Conservation (phyloP, 2,329 filamentous ascomycete species). For the Annulohypoxylon truncatum region DNA sequence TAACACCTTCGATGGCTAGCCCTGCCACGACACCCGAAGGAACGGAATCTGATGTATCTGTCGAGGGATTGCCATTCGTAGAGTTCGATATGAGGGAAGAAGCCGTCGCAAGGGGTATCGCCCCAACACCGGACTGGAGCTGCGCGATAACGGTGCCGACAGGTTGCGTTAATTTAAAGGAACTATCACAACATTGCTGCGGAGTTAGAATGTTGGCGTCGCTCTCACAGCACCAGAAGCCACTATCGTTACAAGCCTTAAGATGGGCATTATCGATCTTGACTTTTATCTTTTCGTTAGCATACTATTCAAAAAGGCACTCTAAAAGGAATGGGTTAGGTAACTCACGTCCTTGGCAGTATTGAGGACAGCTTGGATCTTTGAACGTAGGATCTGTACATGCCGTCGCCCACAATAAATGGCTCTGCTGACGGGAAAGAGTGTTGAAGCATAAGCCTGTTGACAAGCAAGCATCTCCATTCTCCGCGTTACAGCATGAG, state of each 20-base stretch:
- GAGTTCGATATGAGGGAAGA: background rate
- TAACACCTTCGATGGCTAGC: constrained; percentile 27
- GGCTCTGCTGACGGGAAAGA: constrained; percentile 30
- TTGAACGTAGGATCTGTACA: constrained; percentile 42
- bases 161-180: constrained; percentile 34
- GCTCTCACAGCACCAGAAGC: constrained; percentile 40
- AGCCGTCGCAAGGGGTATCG: constrained; percentile 29
- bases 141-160: constrained; percentile 40
- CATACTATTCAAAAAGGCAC: background rate
- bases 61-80: background rate
- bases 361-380: constrained; percentile 40
- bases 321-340: background rate
- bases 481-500: constrained; percentile 41
- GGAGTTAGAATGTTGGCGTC: constrained; percentile 28
- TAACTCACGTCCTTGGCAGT: constrained; percentile 37
- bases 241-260: constrained; percentile 35
- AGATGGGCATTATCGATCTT: constrained; percentile 34
- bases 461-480: constrained; percentile 41
- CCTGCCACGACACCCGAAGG: constrained; percentile 31
- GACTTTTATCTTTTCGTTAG: constrained; percentile 21
- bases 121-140: constrained; percentile 28
- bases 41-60: constrained; percentile 4
- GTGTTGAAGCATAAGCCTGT: constrained; percentile 42
- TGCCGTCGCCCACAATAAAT: constrained; percentile 37
- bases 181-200: constrained; percentile 33